Conservation (phyloP, 2,329 filamentous ascomycete species). For the Coleophoma eucalyptorum region DNA sequence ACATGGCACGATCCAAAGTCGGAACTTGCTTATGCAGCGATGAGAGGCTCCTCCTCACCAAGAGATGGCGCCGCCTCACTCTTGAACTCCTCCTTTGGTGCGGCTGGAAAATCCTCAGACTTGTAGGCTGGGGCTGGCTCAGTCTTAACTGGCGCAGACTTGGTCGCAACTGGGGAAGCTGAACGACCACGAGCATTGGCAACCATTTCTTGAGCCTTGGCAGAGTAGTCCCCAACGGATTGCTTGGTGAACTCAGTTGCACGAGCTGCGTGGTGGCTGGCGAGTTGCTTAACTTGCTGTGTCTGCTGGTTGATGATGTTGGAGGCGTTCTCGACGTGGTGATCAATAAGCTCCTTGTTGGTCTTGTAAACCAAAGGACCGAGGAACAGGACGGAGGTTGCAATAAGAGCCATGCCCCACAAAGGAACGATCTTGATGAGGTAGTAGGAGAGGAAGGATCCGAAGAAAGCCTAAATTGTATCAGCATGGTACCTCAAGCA, state of each 20-base stretch:
- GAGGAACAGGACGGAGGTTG: slow-evolving; percentile 56
- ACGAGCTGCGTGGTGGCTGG: slow-evolving; percentile 60
- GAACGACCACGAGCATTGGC: slow-evolving; percentile 35
- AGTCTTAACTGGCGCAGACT: slow-evolving; percentile 12
- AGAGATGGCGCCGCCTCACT: slow-evolving; percentile 8
- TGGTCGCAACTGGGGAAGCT: slow-evolving; percentile 18
- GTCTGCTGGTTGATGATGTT: slow-evolving; percentile 60
- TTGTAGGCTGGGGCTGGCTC: slow-evolving; percentile 16
- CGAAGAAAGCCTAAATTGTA: slow-evolving; percentile 47
- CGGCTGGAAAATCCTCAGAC: slow-evolving; percentile 24
- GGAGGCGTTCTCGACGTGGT: slow-evolving; percentile 53
- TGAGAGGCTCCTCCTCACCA: slow-evolving; percentile 21
- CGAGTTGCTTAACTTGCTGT: slow-evolving; percentile 55
- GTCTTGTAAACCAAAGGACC: slow-evolving; percentile 60
- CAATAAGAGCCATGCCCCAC: slow-evolving; percentile 63
- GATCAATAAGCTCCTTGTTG: slow-evolving; percentile 68
- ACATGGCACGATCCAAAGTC: too few species aligned
- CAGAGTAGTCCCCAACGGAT: slow-evolving; percentile 64
- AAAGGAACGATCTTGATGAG: slow-evolving; percentile 67
- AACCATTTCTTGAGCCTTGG: slow-evolving; percentile 63
- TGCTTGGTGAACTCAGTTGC: slow-evolving; percentile 62
- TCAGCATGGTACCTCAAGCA: slow-evolving; percentile 6
- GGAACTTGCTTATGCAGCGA: slow-evolving; percentile 16
- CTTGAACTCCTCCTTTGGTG: slow-evolving; percentile 27
- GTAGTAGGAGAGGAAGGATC: slow-evolving; percentile 62